Base-by-base conservation (phyloP, 208 protist species). In the Naegleria lovaniensis region DNA sequence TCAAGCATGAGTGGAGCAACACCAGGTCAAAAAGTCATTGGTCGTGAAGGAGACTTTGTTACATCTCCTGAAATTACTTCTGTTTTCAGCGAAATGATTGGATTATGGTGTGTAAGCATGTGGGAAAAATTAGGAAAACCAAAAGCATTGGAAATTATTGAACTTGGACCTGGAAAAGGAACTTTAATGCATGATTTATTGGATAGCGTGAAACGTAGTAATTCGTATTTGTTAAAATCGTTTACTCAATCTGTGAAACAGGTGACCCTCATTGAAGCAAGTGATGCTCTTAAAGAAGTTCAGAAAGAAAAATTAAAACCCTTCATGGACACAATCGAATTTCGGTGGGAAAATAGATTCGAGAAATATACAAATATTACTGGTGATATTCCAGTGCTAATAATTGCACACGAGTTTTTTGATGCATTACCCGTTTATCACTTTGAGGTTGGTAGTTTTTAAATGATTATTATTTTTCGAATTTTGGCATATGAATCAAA, bases 341-440 rank as follows among this genome's bases (percentile, higher is more conserved):
- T 91, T 7, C 13, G 4, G 16, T 79, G 88, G 88, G 7, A 59
- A 13, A 22, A 29, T 48, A n/a, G 16, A 83, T 83, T 90, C 40
- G 89, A 83, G 38, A 83, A 59, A 25, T 39, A 59, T 51, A 9
- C 85, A 40, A 3, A 59, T 3, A 19, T 88, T 29, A 15, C 5
- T 4, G 22, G 19, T 67, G 6, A 91, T 58, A 52, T 39, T 52
- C 33, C 83, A 11, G n/a, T 89, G 4, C 5, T 91, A 38, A 59
- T 91, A 33, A 59, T 91, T 29, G 90, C 90, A 5, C 90, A 91
- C 40, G 90, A 91, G 41, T 91, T 91, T 29, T 91, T 91, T 88
- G 90, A 91, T 90, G 90, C 90, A 15, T 39, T 91, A 36, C 90
- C 90, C 13, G 83, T 91, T 2, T 88, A 67, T 75, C 75, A 91